Percentiles rank a stretch among this genome's conserved stretches.
These are phyloP conservation scores for Cornus kousa DNA, from an alignment of 148 eudicot genomes.

Conservation along the genomic window DNA sequence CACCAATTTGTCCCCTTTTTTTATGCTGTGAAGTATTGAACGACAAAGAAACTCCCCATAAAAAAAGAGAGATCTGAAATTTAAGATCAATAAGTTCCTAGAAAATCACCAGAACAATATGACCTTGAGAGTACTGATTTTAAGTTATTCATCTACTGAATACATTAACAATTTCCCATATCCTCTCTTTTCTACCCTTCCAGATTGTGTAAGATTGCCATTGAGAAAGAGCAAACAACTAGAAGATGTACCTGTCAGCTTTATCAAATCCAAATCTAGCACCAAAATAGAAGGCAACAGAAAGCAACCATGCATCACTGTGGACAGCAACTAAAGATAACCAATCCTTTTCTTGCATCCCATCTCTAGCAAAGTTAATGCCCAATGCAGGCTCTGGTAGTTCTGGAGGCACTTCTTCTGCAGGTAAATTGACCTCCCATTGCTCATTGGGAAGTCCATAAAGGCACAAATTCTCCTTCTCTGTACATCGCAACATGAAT, in stretches of 20 bases:
- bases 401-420: constrained; percentile 93
- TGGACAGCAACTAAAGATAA: constrained; percentile 85
- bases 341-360: constrained; percentile 93
- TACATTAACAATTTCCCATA: neutral
- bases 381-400: constrained; percentile 96
- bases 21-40: too few species aligned
- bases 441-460: constrained; percentile 84
- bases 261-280: constrained; percentile 90
- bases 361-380: constrained; percentile 89
- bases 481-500: constrained; percentile 35
- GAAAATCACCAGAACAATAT: neutral
- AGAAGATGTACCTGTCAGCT: constrained; percentile 67
- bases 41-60: too few species aligned
- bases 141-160: neutral
- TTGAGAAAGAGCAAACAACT: neutral
- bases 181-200: neutral
- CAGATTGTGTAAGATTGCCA: neutral
- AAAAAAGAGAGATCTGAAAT: too few species aligned
- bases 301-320: constrained; percentile 89
- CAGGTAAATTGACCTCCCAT: constrained; percentile 94
- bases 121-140: neutral
- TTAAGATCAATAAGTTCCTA: neutral
- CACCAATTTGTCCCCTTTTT: too few species aligned
- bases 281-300: constrained; percentile 89
- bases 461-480: constrained; percentile 88